Base-by-base conservation (phyloP, 2,329 filamentous ascomycete genomes). In the Colletotrichum kahawae region DNA sequence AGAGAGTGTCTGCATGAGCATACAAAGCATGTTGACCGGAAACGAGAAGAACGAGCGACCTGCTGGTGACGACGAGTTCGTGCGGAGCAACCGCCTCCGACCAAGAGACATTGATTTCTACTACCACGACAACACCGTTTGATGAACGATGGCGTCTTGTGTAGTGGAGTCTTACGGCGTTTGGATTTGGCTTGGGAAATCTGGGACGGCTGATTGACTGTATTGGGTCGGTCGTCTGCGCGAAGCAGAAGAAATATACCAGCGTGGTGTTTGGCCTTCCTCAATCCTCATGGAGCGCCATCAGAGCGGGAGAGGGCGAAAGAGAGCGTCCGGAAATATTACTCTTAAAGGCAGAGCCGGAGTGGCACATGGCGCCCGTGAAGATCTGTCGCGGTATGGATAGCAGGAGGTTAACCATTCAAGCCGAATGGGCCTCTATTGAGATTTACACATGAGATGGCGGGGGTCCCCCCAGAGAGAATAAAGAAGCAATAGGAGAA, bases 1-100 rank as follows among this genome's bases (percentile, higher is more conserved):
- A 10, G 96, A 98, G 87, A 98, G 94, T 81, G 93, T 99, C 31
- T 98, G 95, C 87, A 97, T 99, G 91, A 98, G 95, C 84, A 91
- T 99, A 70, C 97, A 99, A 86, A 98, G 95, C 87, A 99, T 99
- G 97, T 86, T 99, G 81, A 98, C 97, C 2, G 95, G 96, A 76
- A 99, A 99, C 83, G 93, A 92, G 13, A 96, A 96, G 86, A 93
- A 96, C 80, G 96, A 98, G 85, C 90, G 97, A 38, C 97, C 97
- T 0, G 93, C 94, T 0, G 97, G 96, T 5, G 95, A 99, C 81
- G 94, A 94, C 71, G 94, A 97, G 13, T 98, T 99, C 81, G 95
- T 98, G 31, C 89, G 91, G 70, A 92, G 91, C 76, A 98, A 98
- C 82, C 92, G 91, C 31, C 90, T 93, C 78, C 89, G 96, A 51